Conservation (phyloP, 139 green algal genomes). For the Limnomonas spitsbergensis region DNA sequence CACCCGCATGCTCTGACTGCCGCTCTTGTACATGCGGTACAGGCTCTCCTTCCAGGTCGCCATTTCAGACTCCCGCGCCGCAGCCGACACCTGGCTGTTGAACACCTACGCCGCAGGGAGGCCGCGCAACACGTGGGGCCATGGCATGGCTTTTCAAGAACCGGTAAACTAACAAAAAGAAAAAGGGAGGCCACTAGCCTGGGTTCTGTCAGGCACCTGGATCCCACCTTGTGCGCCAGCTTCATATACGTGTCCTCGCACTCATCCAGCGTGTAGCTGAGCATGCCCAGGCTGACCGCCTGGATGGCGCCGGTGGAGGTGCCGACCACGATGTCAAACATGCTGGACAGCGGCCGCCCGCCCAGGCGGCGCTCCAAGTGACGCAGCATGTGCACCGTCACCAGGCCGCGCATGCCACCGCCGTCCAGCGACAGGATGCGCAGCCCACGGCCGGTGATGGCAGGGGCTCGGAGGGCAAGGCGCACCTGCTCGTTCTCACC, state of each 20-base stretch:
- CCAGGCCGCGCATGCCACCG: conserved; percentile 88
- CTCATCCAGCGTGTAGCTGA: conserved; percentile 69
- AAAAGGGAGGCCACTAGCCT: too few relatives aligned
- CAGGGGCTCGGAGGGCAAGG: conserved; percentile 45
- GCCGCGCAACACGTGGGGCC: too few relatives aligned
- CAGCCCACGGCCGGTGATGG: conserved; percentile 68
- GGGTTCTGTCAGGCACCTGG: too few relatives aligned
- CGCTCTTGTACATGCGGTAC: conserved; percentile 54
- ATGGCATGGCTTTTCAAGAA: too few relatives aligned
- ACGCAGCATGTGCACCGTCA: conserved; percentile 26
- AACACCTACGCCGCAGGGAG: too few relatives aligned
- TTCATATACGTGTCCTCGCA: conserved; percentile 86
- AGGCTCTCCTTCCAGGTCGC: conserved; percentile 41
- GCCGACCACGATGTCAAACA: conserved; percentile 85
- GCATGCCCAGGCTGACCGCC: conserved; percentile 72
- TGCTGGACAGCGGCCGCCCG: conserved; percentile 53
- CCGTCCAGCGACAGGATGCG: conserved; percentile 92
- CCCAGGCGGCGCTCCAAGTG: conserved; percentile 67
- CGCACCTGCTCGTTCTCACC: conserved; percentile 42
- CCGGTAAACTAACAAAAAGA: too few relatives aligned
- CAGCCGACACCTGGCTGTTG: conserved; percentile 19
- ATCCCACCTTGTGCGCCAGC: conserved; percentile 56
- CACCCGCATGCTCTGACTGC: background rate
- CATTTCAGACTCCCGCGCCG: background rate
- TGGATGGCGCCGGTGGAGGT: conserved; percentile 82